Evolutionary conservation across 768 basidiomycete species (phyloP), one percentile per base, ranked within the genome.

Genomic region (Rhizopogon roseolus): DNA sequence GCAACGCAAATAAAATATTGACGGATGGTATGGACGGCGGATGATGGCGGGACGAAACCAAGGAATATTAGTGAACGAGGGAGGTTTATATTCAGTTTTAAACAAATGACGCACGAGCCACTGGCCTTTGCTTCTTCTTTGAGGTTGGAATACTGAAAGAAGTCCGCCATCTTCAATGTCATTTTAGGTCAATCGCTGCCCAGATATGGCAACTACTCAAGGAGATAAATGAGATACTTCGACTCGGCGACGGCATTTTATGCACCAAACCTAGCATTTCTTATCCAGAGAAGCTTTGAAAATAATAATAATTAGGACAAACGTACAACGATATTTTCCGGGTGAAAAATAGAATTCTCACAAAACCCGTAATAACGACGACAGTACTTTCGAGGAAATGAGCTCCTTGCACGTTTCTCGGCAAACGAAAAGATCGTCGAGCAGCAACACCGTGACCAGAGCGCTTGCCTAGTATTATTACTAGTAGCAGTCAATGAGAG

Each of bases 31-130:
- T n/a, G n/a, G n/a, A n/a, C n/a, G n/a, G n/a, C n/a, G n/a, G n/a
- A n/a, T 49, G 65, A 56, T n/a, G 53, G 36, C 46, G 46, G 54
- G 45, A 49, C 53, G 44, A 57, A 55, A 40, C 54, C 50, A 45
- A 34, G 41, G 48, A 55, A 49, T 11, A 54, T 43, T 49, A 58
- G 58, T 54, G 25, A 40, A 46, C 53, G 43, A 41, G 55, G 44
- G 45, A 40, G 52, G 57, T 59, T 65, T 66, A 68, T 68, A 68
- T 60, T 53, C 53, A 36, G 13, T 56, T 49, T 52, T 28, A 13
- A 57, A 54, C 42, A 27, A 34, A 57, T 56, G 63, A 63, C 64
- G 67, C 67, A 68, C 67, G 63, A 61, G 56, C 69, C 68, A 44
- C 4, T 17, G 17, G 17, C 54, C 0, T 13, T n/a, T n/a, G n/a